phyloP scores from a whole-genome alignment of 306 rosid genomes.

The Acacia acuminata region DNA sequence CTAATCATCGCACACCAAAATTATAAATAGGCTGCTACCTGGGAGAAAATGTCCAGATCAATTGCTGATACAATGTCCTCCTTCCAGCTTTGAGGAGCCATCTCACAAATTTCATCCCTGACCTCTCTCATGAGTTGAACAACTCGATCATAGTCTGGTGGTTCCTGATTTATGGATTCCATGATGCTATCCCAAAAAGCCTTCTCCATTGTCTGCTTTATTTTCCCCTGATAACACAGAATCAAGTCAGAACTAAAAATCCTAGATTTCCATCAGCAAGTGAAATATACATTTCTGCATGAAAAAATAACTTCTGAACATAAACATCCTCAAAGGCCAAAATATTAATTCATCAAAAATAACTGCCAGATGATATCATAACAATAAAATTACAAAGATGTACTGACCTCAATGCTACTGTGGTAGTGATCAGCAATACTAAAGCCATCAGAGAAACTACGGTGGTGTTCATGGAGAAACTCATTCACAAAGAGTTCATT shows the following conservation, averaged over 20 bases:
- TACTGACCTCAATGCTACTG: slow-evolving; percentile 62
- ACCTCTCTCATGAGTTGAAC: slow-evolving; percentile 82
- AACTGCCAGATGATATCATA: background rate
- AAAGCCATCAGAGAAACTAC: slow-evolving; percentile 48
- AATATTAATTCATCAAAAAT: slow-evolving; percentile 1
- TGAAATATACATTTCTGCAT: background rate
- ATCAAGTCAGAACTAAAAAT: slow-evolving; percentile 13
- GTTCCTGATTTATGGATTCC: slow-evolving; percentile 73
- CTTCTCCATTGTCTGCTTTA: slow-evolving; percentile 73
- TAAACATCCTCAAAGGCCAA: background rate
- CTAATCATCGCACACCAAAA: slow-evolving; percentile 14
- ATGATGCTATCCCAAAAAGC: slow-evolving; percentile 91
- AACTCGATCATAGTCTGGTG: slow-evolving; percentile 70
- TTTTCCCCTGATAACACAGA: slow-evolving; percentile 60
- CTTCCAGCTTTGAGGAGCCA: slow-evolving; percentile 89
- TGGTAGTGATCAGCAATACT: slow-evolving; percentile 50
- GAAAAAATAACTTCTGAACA: background rate
- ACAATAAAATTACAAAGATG: slow-evolving; percentile 16
- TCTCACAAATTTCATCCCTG: slow-evolving; percentile 83
- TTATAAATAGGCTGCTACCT: slow-evolving; percentile 54
- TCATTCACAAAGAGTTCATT: slow-evolving; percentile 84
- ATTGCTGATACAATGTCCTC: slow-evolving; percentile 70
- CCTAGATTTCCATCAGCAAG: background rate
- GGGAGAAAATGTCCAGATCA: slow-evolving; percentile 72
- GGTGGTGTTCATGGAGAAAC: slow-evolving; percentile 66